Conservation (phyloP, 306 rosid species). For the Alnus rubra region DNA sequence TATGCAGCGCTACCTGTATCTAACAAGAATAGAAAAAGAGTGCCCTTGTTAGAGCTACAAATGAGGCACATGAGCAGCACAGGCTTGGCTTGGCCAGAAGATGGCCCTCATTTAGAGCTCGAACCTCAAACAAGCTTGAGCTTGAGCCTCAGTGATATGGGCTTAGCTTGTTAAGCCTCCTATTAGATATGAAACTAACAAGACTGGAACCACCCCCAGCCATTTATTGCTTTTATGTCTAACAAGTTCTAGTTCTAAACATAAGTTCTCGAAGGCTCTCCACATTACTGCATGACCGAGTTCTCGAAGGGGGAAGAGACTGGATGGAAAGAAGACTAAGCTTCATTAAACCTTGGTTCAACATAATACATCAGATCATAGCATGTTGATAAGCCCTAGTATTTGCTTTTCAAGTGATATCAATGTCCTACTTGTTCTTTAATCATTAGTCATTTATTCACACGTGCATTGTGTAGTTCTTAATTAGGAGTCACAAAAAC, state of each 20-base stretch:
- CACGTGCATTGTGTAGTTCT: no score
- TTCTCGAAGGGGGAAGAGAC: not conserved
- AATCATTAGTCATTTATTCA: no score
- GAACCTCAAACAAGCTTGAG: not conserved
- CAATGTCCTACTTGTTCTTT: no score
- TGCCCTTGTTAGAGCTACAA: not conserved
- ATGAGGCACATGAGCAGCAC: not conserved
- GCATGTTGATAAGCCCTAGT: no score
- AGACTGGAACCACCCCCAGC: not conserved
- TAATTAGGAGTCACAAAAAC: not conserved
- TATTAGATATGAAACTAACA: not conserved
- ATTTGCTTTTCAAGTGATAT: no score
- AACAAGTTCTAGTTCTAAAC: not conserved
- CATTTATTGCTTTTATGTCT: not conserved
- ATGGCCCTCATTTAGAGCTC: not conserved
- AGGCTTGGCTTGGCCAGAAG: not conserved
- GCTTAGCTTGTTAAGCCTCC: not conserved
- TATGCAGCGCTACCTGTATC: no score
- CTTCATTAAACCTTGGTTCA: not conserved
- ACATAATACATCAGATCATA: not conserved
- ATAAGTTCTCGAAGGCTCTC: not conserved
- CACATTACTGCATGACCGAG: not conserved
- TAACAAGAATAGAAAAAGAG: no score
- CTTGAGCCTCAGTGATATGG: not conserved
- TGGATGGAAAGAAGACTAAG: not conserved